These are phyloP conservation scores for Chlorella ohadii DNA, from an alignment of 139 green algal species.

Conservation along the genomic window DNA sequence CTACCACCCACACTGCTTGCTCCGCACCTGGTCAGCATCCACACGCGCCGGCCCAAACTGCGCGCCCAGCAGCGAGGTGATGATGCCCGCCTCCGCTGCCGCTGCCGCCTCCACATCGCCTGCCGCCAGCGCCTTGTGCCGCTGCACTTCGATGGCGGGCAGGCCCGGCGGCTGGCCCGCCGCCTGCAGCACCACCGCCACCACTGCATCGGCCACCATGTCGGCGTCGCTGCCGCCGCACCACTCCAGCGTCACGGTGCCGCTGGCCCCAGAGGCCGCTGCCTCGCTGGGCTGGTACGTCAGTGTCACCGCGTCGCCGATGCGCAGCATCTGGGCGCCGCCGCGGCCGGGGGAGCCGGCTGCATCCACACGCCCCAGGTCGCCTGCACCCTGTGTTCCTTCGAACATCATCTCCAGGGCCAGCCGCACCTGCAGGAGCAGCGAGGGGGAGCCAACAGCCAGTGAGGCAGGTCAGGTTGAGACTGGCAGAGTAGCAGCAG, in stretches of 20 bases:
- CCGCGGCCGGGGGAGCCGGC: neutral
- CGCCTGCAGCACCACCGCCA: slow-evolving; percentile 87
- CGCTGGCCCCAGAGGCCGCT: slow-evolving; percentile 19
- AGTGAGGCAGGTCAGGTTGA: neutral
- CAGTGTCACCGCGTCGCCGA: slow-evolving; percentile 50
- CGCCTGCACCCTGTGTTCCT: slow-evolving; percentile 69
- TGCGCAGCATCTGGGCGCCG: slow-evolving; percentile 31
- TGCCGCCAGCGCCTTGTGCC: slow-evolving; percentile 35
- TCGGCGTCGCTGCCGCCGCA: slow-evolving; percentile 82
- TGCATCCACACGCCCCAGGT: slow-evolving; percentile 37
- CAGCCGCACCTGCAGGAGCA: slow-evolving; percentile 59
- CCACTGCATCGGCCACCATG: slow-evolving; percentile 93
- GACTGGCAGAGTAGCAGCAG: neutral
- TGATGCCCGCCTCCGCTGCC: slow-evolving; percentile 66
- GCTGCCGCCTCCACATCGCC: slow-evolving; percentile 56
- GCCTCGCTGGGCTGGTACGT: slow-evolving; percentile 36
- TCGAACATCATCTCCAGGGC: slow-evolving; percentile 94
- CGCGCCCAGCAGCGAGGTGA: slow-evolving; percentile 70
- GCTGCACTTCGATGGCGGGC: slow-evolving; percentile 54
- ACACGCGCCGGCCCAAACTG: slow-evolving; percentile 81
- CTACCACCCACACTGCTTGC: too few species aligned
- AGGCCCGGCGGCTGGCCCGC: slow-evolving; percentile 59
- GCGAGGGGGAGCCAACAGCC: neutral
- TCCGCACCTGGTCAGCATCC: slow-evolving; percentile 51
- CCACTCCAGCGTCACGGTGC: slow-evolving; percentile 90